Conservation (phyloP, 2,329 filamentous ascomycete genomes). For the Aspergillus glaucus region DNA sequence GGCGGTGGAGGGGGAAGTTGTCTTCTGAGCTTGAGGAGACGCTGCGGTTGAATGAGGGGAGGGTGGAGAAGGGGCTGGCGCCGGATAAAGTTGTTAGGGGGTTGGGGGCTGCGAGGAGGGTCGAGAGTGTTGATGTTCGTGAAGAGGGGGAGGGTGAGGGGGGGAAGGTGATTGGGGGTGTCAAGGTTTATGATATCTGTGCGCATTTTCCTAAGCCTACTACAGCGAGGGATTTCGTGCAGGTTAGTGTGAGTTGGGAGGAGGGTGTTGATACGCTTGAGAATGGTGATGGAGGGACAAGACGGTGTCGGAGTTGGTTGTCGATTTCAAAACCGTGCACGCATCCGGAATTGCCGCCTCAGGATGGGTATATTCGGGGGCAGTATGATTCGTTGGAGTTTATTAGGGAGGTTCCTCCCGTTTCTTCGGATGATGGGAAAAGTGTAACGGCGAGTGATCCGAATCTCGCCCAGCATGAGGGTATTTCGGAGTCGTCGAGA, state of each 20-base stretch:
- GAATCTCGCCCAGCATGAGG: slow-evolving; percentile 1
- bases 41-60: slow-evolving; percentile 61
- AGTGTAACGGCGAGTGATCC: slow-evolving; percentile 4
- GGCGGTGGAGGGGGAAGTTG: slow-evolving; percentile 70
- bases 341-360: slow-evolving; percentile 65
- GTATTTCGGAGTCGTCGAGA: slow-evolving; percentile 2
- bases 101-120: slow-evolving; percentile 70
- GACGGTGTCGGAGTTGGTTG: slow-evolving; percentile 64
- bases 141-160: slow-evolving; percentile 3
- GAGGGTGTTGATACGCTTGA: slow-evolving; percentile 16
- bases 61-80: slow-evolving; percentile 59
- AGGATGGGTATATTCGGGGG: slow-evolving; percentile 71
- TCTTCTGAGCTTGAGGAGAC: slow-evolving; percentile 74
- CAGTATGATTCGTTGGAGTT: slow-evolving; percentile 89
- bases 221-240: slow-evolving; percentile 80
- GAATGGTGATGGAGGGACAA: slow-evolving; percentile 20
- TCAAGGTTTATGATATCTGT: slow-evolving; percentile 71
- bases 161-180: slow-evolving; percentile 14
- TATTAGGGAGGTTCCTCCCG: slow-evolving; percentile 68
- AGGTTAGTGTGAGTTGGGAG: slow-evolving; percentile 64
- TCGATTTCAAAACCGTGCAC: slow-evolving; percentile 78
- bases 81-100: slow-evolving; percentile 75
- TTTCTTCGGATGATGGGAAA: slow-evolving; percentile 7
- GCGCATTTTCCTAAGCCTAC: slow-evolving; percentile 88
- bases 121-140: slow-evolving; percentile 58